Percentiles rank a stretch among this genome's conserved stretches.
phyloP scores from a whole-genome alignment of 225 moss, liverwort and hornwort species.

The Bryum argenteum region DNA sequence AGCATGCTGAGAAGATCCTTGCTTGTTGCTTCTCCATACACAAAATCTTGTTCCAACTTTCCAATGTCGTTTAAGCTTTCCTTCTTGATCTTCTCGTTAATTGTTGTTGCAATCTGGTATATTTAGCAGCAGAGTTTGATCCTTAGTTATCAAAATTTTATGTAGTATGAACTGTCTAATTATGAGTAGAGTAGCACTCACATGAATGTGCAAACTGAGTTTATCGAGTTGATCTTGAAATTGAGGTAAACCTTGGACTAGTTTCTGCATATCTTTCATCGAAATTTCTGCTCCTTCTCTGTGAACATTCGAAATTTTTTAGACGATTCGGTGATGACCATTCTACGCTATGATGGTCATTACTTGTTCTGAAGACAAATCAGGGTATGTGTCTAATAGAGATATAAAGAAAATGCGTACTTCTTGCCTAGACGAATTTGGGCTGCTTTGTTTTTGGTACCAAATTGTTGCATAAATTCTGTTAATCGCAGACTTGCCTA shows the following conservation, averaged over 20 bases:
- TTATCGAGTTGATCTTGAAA: constrained; percentile 96
- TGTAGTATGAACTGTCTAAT: not conserved
- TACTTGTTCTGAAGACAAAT: too few relatives aligned
- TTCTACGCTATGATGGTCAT: too few relatives aligned
- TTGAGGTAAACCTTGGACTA: constrained; percentile 93
- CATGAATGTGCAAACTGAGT: constrained; percentile 94
- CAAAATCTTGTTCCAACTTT: constrained; percentile 94
- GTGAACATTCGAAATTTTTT: constrained; percentile 15
- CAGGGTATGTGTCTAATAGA: too few relatives aligned
- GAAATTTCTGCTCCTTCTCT: constrained; percentile 92
- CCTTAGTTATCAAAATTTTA: constrained; percentile 1
- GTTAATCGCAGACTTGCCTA: constrained; percentile 83
- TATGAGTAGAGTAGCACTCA: constrained; percentile 36
- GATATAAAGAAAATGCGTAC: constrained; percentile 35
- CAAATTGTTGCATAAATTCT: constrained; percentile 90
- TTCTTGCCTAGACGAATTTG: constrained; percentile 77
- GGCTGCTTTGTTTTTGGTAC: constrained; percentile 88
- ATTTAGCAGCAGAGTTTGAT: not conserved
- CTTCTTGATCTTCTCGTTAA: constrained; percentile 86
- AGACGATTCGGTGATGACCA: constrained; percentile 15
- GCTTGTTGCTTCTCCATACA: constrained; percentile 97
- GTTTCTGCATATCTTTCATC: constrained; percentile 96
- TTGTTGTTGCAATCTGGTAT: constrained; percentile 82
- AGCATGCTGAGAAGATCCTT: constrained; percentile 90
- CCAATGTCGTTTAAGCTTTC: constrained; percentile 80